A percentile compares a stretch with the other conserved stretches of the same genome.
Conservation (phyloP, 441 rosid species). For the Croton setiger region DNA sequence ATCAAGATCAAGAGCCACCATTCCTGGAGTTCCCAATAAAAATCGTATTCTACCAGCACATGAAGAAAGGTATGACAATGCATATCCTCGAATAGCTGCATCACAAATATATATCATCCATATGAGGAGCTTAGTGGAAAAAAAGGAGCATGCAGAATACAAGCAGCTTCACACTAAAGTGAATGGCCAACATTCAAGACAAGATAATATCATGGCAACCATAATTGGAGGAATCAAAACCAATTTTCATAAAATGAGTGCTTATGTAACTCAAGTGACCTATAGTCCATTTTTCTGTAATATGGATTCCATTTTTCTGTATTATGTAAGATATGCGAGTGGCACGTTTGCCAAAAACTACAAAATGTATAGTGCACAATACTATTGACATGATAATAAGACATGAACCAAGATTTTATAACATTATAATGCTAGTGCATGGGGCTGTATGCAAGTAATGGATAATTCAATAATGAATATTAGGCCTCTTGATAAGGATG, state of each 20-base stretch:
- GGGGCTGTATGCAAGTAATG: neutral
- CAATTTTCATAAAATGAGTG: neutral
- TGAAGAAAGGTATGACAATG: constrained; percentile 97
- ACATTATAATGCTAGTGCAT: neutral
- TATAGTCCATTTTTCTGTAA: neutral
- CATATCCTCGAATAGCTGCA: constrained; percentile 99
- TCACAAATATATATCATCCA: constrained; percentile 23
- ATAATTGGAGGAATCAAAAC: neutral
- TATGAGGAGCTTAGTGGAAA: constrained; percentile 10
- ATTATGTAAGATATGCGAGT: neutral
- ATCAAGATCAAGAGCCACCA: constrained; percentile 98
- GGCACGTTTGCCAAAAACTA: neutral
- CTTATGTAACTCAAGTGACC: neutral
- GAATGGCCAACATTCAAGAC: neutral
- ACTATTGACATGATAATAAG: neutral
- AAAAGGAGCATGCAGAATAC: constrained; percentile 15
- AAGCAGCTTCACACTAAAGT: constrained; percentile 5
- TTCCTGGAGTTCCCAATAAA: constrained; percentile 94
- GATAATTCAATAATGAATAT: neutral
- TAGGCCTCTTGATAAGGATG: neutral
- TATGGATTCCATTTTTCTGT: no score
- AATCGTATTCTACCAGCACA: constrained; percentile 97
- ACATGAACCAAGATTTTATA: neutral
- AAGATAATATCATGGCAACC: neutral
- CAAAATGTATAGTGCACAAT: neutral